A percentile compares a stretch with the other conserved stretches of the same genome.
phyloP scores from a whole-genome alignment of 768 basidiomycete genomes.

The Tephrocybe sp. region DNA sequence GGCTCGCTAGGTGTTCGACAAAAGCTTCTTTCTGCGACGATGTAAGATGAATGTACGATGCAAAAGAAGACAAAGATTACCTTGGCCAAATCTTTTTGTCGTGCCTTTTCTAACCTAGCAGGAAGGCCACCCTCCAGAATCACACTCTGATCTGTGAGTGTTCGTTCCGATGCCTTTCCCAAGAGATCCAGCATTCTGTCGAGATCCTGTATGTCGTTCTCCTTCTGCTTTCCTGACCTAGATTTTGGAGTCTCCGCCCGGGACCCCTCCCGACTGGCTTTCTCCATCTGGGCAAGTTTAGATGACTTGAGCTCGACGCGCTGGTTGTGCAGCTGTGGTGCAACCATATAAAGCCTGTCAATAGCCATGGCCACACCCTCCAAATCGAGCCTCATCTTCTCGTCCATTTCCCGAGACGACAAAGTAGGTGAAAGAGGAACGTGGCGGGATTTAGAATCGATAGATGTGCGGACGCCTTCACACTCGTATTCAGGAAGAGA shows the following conservation, averaged over 20 bases:
- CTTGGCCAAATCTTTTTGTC: slow-evolving; percentile 59
- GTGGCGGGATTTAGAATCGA: slow-evolving; percentile 30
- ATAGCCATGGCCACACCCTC: slow-evolving; percentile 87
- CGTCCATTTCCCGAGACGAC: slow-evolving; percentile 39
- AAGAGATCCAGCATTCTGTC: slow-evolving; percentile 72
- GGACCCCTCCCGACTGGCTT: slow-evolving; percentile 48
- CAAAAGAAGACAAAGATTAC: slow-evolving; percentile 31
- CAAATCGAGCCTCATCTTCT: slow-evolving; percentile 85
- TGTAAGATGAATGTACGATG: slow-evolving; percentile 3
- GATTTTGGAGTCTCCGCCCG: slow-evolving; percentile 11
- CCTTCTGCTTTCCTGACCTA: slow-evolving; percentile 42
- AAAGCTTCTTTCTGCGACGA: slow-evolving; percentile 63
- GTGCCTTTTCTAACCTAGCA: slow-evolving; percentile 49
- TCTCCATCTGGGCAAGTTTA: slow-evolving; percentile 72
- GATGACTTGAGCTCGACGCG: slow-evolving; percentile 82
- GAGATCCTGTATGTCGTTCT: slow-evolving; percentile 52
- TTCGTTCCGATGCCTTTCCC: slow-evolving; percentile 66
- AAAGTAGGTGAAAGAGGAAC: slow-evolving; percentile 23
- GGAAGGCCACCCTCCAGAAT: slow-evolving; percentile 61
- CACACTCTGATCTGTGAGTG: slow-evolving; percentile 68
- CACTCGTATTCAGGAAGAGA: slow-evolving; percentile 62
- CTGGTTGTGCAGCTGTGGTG: slow-evolving; percentile 89
- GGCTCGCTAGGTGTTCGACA: slow-evolving; percentile 68
- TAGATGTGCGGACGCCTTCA: slow-evolving; percentile 28
- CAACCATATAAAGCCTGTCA: slow-evolving; percentile 79